A percentile compares a stretch with the other conserved stretches of the same genome.
Conservation (phyloP, 2,329 filamentous ascomycete species). For the Talaromyces marneffei region DNA sequence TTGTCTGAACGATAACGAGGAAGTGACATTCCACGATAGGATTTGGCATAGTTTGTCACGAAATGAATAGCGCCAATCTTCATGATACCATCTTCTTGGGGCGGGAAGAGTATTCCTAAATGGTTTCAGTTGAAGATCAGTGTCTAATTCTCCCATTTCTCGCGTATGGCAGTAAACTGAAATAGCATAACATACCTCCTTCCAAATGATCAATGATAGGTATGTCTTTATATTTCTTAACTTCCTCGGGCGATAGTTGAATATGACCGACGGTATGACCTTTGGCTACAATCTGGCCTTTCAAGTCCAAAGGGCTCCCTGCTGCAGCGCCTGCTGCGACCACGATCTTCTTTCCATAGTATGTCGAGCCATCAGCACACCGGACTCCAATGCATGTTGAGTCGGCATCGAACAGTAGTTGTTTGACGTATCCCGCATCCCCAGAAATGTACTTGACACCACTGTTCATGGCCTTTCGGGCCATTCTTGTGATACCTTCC, state of each 20-base stretch:
- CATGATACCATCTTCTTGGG: conserved; percentile 23
- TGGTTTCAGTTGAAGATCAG: too few species aligned
- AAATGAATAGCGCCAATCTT: conserved; percentile 25
- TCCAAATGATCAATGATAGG: conserved; percentile 48
- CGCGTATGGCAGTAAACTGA: too few species aligned
- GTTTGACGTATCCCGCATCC: conserved; percentile 32
- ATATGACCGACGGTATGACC: conserved; percentile 53
- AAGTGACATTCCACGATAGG: conserved; percentile 20
- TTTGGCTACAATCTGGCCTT: conserved; percentile 47
- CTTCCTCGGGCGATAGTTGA: conserved; percentile 43
- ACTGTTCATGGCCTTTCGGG: conserved; percentile 15
- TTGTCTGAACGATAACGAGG: conserved; percentile 27
- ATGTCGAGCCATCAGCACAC: conserved; percentile 38
- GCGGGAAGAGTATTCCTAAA: conserved; percentile 44
- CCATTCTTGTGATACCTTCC: conserved; percentile 17
- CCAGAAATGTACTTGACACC: conserved; percentile 47
- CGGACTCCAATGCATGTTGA: conserved; percentile 39
- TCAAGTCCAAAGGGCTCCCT: conserved; percentile 39
- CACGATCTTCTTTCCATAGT: conserved; percentile 42
- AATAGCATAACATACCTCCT: conserved; percentile 26
- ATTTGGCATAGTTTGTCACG: not conserved
- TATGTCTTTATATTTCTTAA: conserved; percentile 41
- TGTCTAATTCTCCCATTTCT: too few species aligned
- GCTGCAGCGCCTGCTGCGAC: conserved; percentile 48
- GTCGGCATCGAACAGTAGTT: conserved; percentile 33